A percentile compares a stretch with the other conserved stretches of the same genome.
phyloP scores from a whole-genome alignment of 768 basidiomycete species.

The Calocybe gangraenosa region DNA sequence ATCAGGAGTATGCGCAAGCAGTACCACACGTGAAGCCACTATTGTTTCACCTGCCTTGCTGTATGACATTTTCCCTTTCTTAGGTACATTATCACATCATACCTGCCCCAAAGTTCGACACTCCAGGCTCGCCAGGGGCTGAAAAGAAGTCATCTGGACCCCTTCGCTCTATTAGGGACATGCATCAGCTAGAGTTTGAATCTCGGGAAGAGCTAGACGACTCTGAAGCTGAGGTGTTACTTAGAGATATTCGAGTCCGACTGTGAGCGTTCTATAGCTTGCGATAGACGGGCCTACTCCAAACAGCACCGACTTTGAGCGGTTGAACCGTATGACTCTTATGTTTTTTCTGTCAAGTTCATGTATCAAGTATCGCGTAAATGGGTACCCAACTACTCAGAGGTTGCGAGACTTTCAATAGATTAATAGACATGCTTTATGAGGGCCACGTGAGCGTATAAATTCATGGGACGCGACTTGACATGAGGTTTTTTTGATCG shows the following conservation, averaged over 20 bases:
- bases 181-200: conserved; percentile 61
- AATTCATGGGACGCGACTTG: conserved; percentile 10
- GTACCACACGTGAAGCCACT: conserved; percentile 60
- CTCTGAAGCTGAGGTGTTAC: conserved; percentile 45
- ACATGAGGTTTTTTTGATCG: conserved; percentile 4
- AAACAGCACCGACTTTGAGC: too few species aligned
- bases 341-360: too few species aligned
- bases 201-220: conserved; percentile 56
- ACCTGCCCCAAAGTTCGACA: conserved; percentile 53
- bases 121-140: conserved; percentile 8
- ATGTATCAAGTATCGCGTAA: too few species aligned
- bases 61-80: conserved; percentile 1
- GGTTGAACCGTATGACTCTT: too few species aligned
- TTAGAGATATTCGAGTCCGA: conserved; percentile 39
- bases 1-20: conserved; percentile 79
- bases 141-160: conserved; percentile 8
- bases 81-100: conserved; percentile 79
- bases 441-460: too few species aligned
- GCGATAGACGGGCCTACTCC: background rate
- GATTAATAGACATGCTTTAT: too few species aligned
- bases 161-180: conserved; percentile 41
- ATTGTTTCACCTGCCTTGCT: background rate
- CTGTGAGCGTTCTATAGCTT: conserved; percentile 22
- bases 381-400: too few species aligned
- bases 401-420: too few species aligned